A percentile compares a stretch with the other conserved stretches of the same genome.
phyloP scores from a whole-genome alignment of 2,329 filamentous ascomycete species.

The Fusarium sp. region DNA sequence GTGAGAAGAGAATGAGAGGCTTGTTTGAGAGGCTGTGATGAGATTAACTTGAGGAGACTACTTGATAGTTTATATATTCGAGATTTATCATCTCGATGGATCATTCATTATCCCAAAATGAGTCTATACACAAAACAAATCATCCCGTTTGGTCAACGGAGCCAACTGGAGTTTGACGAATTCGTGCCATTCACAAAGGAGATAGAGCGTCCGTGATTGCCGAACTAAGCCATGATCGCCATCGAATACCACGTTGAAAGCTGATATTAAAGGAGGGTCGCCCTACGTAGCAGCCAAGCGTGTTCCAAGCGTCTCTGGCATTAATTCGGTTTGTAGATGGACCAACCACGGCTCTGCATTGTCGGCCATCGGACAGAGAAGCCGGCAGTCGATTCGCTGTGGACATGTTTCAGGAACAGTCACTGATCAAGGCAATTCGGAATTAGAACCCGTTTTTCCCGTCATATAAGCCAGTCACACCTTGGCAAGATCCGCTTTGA shows the following conservation, averaged over 20 bases:
- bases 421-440: constrained; percentile 15
- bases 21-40: constrained; percentile 14
- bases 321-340: constrained; percentile 6
- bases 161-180: constrained; percentile 24
- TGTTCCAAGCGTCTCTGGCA: constrained; percentile 14
- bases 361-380: constrained; percentile 28
- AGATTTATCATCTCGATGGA: background rate
- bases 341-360: background rate
- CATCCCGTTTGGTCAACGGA: constrained; percentile 35
- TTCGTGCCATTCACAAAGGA: constrained; percentile 30
- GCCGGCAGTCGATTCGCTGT: constrained; percentile 25
- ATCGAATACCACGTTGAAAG: constrained; percentile 5
- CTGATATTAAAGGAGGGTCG: constrained; percentile 26
- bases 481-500: constrained; percentile 24
- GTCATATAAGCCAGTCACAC: constrained; percentile 1
- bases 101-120: background rate
- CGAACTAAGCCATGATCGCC: constrained; percentile 20
- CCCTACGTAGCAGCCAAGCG: constrained; percentile 20
- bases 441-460: constrained; percentile 21
- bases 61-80: constrained; percentile 24
- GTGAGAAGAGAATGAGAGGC: constrained; percentile 6
- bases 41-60: background rate
- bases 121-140: constrained; percentile 15
- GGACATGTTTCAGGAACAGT: constrained; percentile 24
- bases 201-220: constrained; percentile 27